Evolutionary conservation across 2,329 filamentous ascomycete species (phyloP), one percentile per base, ranked within the genome.

Genomic region (Tolypocladium album): DNA sequence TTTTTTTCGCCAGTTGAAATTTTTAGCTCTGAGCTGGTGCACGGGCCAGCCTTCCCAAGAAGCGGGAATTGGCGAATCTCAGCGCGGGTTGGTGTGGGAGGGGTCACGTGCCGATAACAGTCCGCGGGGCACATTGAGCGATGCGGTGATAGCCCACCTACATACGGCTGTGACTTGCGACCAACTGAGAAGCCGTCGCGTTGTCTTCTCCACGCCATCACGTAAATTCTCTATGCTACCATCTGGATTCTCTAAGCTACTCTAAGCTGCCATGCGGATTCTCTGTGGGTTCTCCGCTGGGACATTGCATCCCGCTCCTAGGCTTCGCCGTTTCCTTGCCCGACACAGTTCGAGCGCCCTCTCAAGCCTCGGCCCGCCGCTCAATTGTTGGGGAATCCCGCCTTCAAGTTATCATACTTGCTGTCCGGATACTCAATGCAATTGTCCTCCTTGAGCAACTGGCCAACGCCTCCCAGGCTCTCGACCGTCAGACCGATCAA

Each of bases 401-500:
- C 75, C 67, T 78, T 79, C 63, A 91, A 65, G 68, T 91, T 91
- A 58, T 89, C 87, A 66, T 89, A 91, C 74, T 88, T 88, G 55
- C 79, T 84, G 57, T 80, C 73, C 5, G 88, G 87, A 68, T 85
- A 90, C 45, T 75, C 73, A 43, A 90, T 69, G 65, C 84, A 83
- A 65, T 90, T 90, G 22, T 77, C 66, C 57, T 72, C 76, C 67
- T 74, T 74, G 62, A 84, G 77, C 40, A 90, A 72, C 1, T 67
- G 72, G 4, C 65, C 65, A 0, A 74, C 70, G 0, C 85, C 84
- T 22, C 85, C 87, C 13, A 90, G 72, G 0, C 73, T 75, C 39
- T 82, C 76, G 1, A 88, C 83, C 20, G 87, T 85, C 17, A 81
- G 86, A 8, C 73, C 76, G 59, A 92, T 91, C 69, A 97, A 71